Conservation (phyloP, 148 eudicot species). For the Nepenthes gracilis region DNA sequence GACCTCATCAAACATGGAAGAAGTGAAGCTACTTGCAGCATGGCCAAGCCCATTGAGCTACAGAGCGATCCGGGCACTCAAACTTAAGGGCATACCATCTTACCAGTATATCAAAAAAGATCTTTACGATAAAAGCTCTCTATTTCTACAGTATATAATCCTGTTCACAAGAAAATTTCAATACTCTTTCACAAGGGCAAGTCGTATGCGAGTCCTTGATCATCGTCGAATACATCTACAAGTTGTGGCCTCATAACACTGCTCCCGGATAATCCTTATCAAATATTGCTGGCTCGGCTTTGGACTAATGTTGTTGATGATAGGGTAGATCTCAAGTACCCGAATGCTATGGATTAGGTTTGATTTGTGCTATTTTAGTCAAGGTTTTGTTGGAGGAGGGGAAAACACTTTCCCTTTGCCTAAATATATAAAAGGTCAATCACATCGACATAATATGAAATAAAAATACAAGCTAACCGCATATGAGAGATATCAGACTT, state of each 20-base stretch:
- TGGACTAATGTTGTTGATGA: conserved; percentile 21
- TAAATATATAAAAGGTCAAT: too few species aligned
- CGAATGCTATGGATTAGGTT: not conserved
- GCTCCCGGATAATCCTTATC: conserved; percentile 13
- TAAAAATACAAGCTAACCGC: too few species aligned
- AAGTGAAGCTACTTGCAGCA: conserved; percentile 10
- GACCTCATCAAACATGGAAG: too few species aligned
- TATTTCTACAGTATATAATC: conserved; percentile 11
- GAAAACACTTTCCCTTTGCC: too few species aligned
- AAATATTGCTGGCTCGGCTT: conserved; percentile 12
- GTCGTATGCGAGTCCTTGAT: conserved; percentile 16
- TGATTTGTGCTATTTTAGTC: not conserved
- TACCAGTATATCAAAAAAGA: conserved; percentile 15
- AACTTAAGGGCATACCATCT: conserved; percentile 12
- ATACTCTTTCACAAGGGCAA: conserved; percentile 15
- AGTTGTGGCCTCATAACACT: conserved; percentile 19
- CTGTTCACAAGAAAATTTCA: conserved; percentile 17
- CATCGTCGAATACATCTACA: conserved; percentile 17
- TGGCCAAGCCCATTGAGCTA: conserved; percentile 17
- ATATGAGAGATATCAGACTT: too few species aligned
- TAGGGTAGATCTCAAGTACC: conserved; percentile 2
- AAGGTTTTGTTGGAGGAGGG: not conserved
- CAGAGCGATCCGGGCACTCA: conserved; percentile 18
- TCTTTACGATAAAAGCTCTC: conserved; percentile 10
- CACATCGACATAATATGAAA: too few species aligned